These are phyloP conservation scores for Yarrowia hollandica DNA, from an alignment of 805 yeast genomes.

Conservation along the genomic window DNA sequence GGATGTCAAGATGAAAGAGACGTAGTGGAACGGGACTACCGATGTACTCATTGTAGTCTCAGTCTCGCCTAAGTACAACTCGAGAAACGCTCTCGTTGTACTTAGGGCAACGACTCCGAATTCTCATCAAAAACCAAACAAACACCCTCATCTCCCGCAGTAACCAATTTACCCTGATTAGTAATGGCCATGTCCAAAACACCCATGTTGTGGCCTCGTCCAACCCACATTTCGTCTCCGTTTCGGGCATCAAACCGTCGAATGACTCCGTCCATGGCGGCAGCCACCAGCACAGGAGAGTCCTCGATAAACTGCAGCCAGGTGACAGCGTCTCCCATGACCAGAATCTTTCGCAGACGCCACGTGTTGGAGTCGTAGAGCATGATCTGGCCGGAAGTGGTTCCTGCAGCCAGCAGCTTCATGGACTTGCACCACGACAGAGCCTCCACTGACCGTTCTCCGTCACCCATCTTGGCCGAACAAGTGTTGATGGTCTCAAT, in stretches of 20 bases:
- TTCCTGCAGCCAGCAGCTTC: conserved; percentile 77
- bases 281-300: conserved; percentile 54
- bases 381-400: conserved; percentile 83
- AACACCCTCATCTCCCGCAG: conserved; percentile 98
- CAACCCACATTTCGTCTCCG: conserved; percentile 72
- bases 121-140: conserved; percentile 60
- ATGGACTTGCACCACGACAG: conserved; percentile 71
- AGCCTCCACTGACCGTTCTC: conserved; percentile 69
- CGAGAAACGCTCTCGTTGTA: too few relatives aligned
- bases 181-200: conserved; percentile 78
- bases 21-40: too few relatives aligned
- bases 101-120: background rate
- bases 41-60: background rate
- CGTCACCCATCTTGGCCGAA: conserved; percentile 49
- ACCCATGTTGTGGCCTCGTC: conserved; percentile 93
- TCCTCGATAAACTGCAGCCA: conserved; percentile 63
- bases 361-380: conserved; percentile 82
- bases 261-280: conserved; percentile 82
- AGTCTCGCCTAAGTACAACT: background rate
- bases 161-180: conserved; percentile 68
- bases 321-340: conserved; percentile 80
- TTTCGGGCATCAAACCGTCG: conserved; percentile 88
- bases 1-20: too few relatives aligned
- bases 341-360: conserved; percentile 74
- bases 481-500: conserved; percentile 63